Base-by-base conservation (phyloP, 2,329 filamentous ascomycete species). In the Colletotrichum somersetense region DNA sequence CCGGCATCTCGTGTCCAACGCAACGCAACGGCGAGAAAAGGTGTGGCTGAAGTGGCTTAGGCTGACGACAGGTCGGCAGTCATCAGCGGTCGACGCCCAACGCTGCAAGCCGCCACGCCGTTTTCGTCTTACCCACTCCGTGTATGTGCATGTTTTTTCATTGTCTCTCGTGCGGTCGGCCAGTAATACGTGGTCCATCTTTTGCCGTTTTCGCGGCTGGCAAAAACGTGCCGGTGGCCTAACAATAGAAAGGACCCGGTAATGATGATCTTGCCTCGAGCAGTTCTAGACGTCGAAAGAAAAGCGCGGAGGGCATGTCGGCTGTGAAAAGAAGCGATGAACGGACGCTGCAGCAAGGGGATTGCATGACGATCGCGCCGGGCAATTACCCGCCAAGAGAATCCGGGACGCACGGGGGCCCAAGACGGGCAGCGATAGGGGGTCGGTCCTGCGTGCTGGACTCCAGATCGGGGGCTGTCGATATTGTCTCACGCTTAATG, bases 381-480 rank as follows among this genome's bases (percentile, higher is more conserved):
- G 40, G 23, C 33, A 42, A 59, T 64, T 56, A 52, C 12, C 62
- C 56, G 40, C 30, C 14, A 40, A 33, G 23, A n/a, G 44, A 62
- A 30, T 16, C 65, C 46, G 8, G 58, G 58, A 46, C 12, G 52
- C 40, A 57, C 18, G 20, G n/a, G 46, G 46, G 46, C 46, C 58
- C 65, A 26, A 38, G 18, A 23, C 65, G 65, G 69, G 69, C 58
- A 68, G 14, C 0, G 30, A 30, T 30, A 68, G 63, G 58, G 65
- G 65, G 58, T 18, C 68, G 64, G 64, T 30, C 7, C 33, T 30
- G 33, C 48, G 16, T 23, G 38, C 50, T 23, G 40, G 8, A 12
- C 61, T 57, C 53, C 11, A 63, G 69, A 71, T 71, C 58, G 65
- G 65, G 68, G 68, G 26, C 52, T 35, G 58, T 58, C 69, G 69